Conservation (phyloP, 23 red algal species). For the Rhodosorus marinus region DNA sequence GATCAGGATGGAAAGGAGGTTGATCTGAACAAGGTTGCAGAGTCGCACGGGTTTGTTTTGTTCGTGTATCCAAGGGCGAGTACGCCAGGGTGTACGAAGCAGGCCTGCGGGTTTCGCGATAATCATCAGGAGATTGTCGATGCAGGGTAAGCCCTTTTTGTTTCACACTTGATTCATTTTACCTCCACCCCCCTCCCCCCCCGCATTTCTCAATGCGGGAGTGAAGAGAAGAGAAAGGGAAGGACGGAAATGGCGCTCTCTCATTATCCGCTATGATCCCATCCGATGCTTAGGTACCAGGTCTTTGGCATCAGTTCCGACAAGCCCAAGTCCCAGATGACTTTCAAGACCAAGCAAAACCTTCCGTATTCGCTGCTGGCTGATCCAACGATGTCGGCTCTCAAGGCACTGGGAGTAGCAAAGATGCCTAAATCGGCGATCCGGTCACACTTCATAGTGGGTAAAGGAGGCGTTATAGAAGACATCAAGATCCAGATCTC, state of each 20-base stretch:
- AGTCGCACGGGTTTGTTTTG: constrained; percentile 21
- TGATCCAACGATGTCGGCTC: constrained; percentile 9
- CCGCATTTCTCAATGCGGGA: too few species aligned
- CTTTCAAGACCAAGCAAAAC: constrained; percentile 32
- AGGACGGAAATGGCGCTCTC: too few species aligned
- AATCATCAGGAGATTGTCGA: not conserved
- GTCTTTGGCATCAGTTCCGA: constrained; percentile 30
- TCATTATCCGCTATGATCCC: too few species aligned
- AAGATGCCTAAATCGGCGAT: constrained; percentile 23
- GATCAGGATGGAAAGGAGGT: not conserved
- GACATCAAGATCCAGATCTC: not conserved
- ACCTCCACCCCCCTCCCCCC: too few species aligned
- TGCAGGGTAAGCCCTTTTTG: too few species aligned
- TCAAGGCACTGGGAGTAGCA: constrained; percentile 20
- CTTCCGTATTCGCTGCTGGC: constrained; percentile 16
- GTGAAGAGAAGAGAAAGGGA: too few species aligned
- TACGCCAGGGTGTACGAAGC: constrained; percentile 62
- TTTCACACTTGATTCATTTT: too few species aligned
- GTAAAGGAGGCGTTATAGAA: constrained; percentile 7
- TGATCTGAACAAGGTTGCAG: not conserved
- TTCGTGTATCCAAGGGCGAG: constrained; percentile 62
- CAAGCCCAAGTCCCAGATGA: constrained; percentile 16
- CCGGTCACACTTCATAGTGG: constrained; percentile 27
- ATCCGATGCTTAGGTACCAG: too few species aligned
- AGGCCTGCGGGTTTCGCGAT: constrained; percentile 28